Base-by-base conservation (phyloP, 2,329 filamentous ascomycete genomes). In the Apiospora rasikravindrae region DNA sequence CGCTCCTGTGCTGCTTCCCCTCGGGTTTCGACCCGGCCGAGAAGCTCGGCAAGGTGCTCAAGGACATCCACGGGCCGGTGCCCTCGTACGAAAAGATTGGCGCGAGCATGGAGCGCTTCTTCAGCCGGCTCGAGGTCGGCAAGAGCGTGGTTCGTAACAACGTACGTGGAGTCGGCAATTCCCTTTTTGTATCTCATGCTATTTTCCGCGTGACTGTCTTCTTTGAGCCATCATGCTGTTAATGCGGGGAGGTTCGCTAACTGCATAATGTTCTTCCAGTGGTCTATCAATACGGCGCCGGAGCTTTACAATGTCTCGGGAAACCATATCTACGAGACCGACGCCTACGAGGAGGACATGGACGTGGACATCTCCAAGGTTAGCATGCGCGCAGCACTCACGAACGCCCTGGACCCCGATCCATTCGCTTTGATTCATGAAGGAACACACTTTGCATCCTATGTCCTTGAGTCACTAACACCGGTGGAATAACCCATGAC, bases 81-180 rank as follows among this genome's bases (percentile, higher is more conserved):
- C 88, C 88, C 0, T 81, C 82, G 0, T 89, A 88, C 71, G 84
- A 88, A 22, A 88, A 86, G 79, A 88, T 90, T 40, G 87, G 84
- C 0, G 76, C 80, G 0, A 89, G 87, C 72, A 88, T 90, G 87
- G 87, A 90, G 77, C 82, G 83, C 7, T 88, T 86, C 77, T 89
- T 90, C 73, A 75, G 77, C 2, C 83, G 82, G 67, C 69, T 89
- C 0, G 81, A 86, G 70, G 84, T 84, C 0, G 88, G 87, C 0
- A 87, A 83, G 77, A 82, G 80, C 67, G 85, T 85, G 1, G 87
- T 86, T 77, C 78, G 88, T n/a, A 78, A 84, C 5, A 89, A 89
- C 45, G 87, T 87, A 37, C 33, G 33, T 37, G 33, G 71, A 75
- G 82, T 78, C 7, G 22, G 11, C 1, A 26, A 2, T 11, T 10